Evolutionary conservation across 2,329 filamentous ascomycete species (phyloP).

Genomic region (Albifimbria verrucaria): DNA sequence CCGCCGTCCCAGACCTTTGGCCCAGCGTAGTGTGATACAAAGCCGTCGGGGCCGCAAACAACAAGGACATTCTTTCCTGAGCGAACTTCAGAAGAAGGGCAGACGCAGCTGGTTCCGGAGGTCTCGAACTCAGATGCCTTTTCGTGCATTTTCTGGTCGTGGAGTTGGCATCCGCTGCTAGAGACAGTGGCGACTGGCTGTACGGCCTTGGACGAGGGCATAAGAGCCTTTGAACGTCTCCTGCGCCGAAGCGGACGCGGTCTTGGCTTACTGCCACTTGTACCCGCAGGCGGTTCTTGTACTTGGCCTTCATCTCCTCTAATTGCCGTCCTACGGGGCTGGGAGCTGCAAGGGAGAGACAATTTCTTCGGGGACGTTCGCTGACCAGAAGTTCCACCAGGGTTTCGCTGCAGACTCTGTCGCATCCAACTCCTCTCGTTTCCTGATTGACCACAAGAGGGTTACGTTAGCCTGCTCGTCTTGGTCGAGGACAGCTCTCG

Average conservation of each 20-base stretch:
- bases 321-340: slow-evolving; percentile 61
- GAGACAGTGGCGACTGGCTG: slow-evolving; percentile 1
- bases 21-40: slow-evolving; percentile 77
- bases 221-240: slow-evolving; percentile 40
- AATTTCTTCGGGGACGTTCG: slow-evolving; percentile 15
- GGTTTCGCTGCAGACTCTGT: slow-evolving; percentile 10
- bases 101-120: slow-evolving; percentile 20
- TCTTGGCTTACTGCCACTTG: slow-evolving; percentile 84
- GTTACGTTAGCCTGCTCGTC: slow-evolving; percentile 43
- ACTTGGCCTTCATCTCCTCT: slow-evolving; percentile 54
- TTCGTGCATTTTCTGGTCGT: slow-evolving; percentile 26
- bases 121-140: slow-evolving; percentile 27
- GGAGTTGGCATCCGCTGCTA: slow-evolving; percentile 22
- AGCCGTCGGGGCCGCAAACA: slow-evolving; percentile 88
- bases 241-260: slow-evolving; percentile 57
- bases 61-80: slow-evolving; percentile 66
- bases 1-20: slow-evolving; percentile 72
- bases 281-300: slow-evolving; percentile 57
- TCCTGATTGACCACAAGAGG: slow-evolving; percentile 76
- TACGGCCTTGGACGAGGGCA: neutral
- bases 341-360: slow-evolving; percentile 18
- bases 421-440: slow-evolving; percentile 51
- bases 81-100: slow-evolving; percentile 15
- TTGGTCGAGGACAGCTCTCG: slow-evolving; percentile 54
- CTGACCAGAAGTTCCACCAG: slow-evolving; percentile 21